A percentile compares a stretch with the other conserved stretches of the same genome.
These are phyloP conservation scores for Pecoramyces ruminantium DNA, from an alignment of 192 early-diverging fungal genomes.

Conservation along the genomic window DNA sequence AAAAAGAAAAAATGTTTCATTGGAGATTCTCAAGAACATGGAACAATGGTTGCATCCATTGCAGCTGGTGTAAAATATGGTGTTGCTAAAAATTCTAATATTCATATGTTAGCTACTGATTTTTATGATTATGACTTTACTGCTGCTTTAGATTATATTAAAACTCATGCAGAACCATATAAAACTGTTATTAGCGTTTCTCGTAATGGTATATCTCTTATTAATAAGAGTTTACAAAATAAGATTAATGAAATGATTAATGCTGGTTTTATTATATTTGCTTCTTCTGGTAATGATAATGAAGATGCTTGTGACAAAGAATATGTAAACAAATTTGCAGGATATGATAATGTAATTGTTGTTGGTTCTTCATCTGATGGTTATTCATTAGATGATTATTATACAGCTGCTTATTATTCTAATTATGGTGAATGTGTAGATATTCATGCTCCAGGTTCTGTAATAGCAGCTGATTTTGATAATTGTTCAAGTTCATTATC, in stretches of 20 bases:
- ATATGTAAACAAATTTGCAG: neutral
- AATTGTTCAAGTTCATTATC: neutral
- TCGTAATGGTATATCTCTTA: neutral
- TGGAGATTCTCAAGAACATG: neutral
- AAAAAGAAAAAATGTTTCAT: neutral
- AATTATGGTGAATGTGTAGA: neutral
- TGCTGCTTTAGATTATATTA: neutral
- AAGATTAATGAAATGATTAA: neutral
- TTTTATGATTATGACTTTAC: neutral
- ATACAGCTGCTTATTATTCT: neutral
- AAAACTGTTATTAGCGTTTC: neutral
- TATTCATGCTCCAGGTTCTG: neutral
- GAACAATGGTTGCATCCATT: neutral
- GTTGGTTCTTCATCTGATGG: neutral
- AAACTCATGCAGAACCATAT: neutral
- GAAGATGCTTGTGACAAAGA: neutral
- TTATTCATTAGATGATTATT: neutral
- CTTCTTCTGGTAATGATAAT: neutral
- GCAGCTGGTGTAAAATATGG: neutral
- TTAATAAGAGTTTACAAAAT: neutral
- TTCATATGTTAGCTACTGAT: neutral
- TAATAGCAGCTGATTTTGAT: neutral
- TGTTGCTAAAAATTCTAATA: neutral
- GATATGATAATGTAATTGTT: neutral
- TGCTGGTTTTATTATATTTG: neutral